Conservation (phyloP, 2,329 filamentous ascomycete species). For the Exophiala phaeomuriformis region DNA sequence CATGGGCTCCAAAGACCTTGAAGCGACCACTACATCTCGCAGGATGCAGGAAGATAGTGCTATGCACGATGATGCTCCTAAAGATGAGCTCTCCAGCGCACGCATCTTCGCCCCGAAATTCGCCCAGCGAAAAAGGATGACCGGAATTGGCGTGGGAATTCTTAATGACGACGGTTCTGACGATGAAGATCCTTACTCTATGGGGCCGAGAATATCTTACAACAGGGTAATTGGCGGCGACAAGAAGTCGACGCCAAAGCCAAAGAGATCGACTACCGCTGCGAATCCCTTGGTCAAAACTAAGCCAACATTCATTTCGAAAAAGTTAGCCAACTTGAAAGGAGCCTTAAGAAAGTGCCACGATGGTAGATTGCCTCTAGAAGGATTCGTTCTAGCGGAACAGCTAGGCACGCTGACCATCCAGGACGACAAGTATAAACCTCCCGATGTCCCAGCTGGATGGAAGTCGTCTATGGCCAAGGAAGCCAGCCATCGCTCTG, state of each 20-base stretch:
- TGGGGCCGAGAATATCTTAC: constrained; percentile 85
- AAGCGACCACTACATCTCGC: not conserved
- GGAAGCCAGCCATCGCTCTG: not conserved
- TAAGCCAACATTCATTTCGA: constrained; percentile 70
- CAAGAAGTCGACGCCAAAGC: constrained; percentile 66
- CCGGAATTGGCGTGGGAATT: constrained; percentile 78
- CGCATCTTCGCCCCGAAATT: constrained; percentile 30
- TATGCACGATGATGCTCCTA: constrained; percentile 26
- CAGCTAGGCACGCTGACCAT: constrained; percentile 42
- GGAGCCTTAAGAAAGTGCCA: constrained; percentile 61
- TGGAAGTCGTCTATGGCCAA: constrained; percentile 60
- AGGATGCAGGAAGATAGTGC: not conserved
- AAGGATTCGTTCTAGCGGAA: constrained; percentile 50
- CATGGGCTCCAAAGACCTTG: constrained; percentile 32
- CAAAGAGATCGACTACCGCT: constrained; percentile 41
- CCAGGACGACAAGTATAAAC: constrained; percentile 40
- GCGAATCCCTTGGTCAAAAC: constrained; percentile 58
- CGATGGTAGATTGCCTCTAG: constrained; percentile 59
- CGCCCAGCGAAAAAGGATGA: constrained; percentile 48
- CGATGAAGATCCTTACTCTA: constrained; percentile 87
- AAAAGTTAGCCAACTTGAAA: constrained; percentile 46
- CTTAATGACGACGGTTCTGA: constrained; percentile 91
- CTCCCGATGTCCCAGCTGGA: constrained; percentile 43
- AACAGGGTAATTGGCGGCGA: constrained; percentile 73
- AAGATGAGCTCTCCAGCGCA: constrained; percentile 33